Conservation (phyloP, 768 basidiomycete species). For the Hygrocybe coccinea region DNA sequence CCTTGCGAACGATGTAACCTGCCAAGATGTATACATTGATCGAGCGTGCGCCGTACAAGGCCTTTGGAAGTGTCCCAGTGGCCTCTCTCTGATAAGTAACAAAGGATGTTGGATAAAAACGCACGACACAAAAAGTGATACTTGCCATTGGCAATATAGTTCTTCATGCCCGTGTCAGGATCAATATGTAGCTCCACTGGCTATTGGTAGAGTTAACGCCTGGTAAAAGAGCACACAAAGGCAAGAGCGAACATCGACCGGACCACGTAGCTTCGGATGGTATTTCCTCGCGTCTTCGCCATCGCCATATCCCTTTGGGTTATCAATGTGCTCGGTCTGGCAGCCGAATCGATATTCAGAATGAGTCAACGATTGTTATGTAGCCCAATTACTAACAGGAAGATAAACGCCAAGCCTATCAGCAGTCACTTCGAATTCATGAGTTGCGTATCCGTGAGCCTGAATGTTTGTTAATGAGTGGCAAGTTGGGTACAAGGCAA, state of each 20-base stretch:
- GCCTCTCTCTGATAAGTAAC: constrained; percentile 46
- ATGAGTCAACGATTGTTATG: background rate
- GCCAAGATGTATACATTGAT: constrained; percentile 76
- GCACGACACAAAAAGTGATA: background rate
- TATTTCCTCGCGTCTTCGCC: constrained; percentile 79
- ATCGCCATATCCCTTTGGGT: constrained; percentile 84
- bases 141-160: constrained; percentile 81
- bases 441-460: constrained; percentile 78
- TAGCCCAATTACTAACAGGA: constrained; percentile 45
- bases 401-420: constrained; percentile 84
- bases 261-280: constrained; percentile 71
- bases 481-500: background rate
- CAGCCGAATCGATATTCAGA: background rate
- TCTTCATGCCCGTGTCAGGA: constrained; percentile 86
- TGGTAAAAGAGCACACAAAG: constrained; percentile 1
- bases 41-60: constrained; percentile 66
- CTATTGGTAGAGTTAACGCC: constrained; percentile 28
- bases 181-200: constrained; percentile 84
- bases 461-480: constrained; percentile 19
- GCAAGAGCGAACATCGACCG: constrained; percentile 72
- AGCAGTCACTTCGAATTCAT: constrained; percentile 79
- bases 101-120: background rate
- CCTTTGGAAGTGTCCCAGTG: constrained; percentile 87
- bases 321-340: constrained; percentile 85
- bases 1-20: constrained; percentile 54